These are phyloP conservation scores for Aspergillus flavus DNA, from an alignment of 2,329 filamentous ascomycete species.

Conservation along the genomic window DNA sequence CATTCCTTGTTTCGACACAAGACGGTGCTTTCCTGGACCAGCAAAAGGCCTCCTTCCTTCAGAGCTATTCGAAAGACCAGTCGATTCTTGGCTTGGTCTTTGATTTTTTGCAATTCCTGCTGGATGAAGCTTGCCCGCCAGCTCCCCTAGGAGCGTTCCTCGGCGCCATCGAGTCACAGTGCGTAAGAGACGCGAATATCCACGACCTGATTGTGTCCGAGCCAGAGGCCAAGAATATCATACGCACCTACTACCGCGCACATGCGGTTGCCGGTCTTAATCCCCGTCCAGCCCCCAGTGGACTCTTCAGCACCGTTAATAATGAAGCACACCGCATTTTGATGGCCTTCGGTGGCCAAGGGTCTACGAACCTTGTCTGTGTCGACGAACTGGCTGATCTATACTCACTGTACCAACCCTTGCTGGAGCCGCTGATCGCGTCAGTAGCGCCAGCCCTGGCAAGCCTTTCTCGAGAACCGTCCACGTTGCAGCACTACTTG, in stretches of 20 bases:
- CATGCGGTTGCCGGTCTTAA: neutral
- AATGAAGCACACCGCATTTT: neutral
- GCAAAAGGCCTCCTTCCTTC: neutral
- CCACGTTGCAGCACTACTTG: neutral
- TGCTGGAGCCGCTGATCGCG: neutral
- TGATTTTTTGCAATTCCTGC: neutral
- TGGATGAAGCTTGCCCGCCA: neutral
- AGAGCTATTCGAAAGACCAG: neutral
- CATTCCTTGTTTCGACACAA: neutral
- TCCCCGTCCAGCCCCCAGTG: neutral
- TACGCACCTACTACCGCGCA: neutral
- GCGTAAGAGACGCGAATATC: neutral
- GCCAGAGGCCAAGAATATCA: neutral
- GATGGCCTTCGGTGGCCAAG: conserved; percentile 6
- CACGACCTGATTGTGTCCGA: neutral
- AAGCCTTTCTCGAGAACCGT: neutral
- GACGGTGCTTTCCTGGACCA: neutral
- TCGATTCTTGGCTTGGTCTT: neutral
- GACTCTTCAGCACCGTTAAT: neutral
- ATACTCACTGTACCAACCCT: conserved; percentile 1
- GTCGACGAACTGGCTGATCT: conserved; percentile 1
- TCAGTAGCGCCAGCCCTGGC: neutral
- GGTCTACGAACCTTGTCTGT: neutral
- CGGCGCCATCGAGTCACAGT: neutral
- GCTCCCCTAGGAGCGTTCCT: neutral